Evolutionary conservation across 106 monocot genomes (phyloP), one percentile per base, ranked within the genome.

Genomic region (Acanthochlamys bracteata): DNA sequence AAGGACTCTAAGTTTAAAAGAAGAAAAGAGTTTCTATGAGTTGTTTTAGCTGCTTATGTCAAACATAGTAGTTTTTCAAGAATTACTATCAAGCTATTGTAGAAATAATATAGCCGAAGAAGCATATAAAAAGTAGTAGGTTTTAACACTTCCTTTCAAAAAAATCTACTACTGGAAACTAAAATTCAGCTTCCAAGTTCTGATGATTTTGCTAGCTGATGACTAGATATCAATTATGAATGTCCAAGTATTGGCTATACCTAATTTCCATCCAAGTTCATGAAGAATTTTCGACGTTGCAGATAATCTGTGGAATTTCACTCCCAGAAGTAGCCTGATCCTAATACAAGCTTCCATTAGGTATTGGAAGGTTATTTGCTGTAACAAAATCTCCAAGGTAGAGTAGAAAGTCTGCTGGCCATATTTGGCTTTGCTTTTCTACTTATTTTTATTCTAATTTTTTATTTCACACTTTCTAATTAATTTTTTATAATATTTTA

Each of bases 301-400:
- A 93, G 39, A 20, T 45, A 20, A 81, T 58, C 41, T 73, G 67
- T 11, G 93, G 93, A 65, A 89, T 80, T 56, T 86, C 86, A 63
- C 71, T 27, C 7, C 71, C 11, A 52, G 93, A 94, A 67, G 82
- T 72, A 20, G 86, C 93, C 53, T 53, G 60, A 53, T 86, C 89
- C 93, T 89, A 94, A 25, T 94, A 89, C 63, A 80, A 47, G 73
- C 79, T 86, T 57, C 86, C 89, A 69, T 94, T 94, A 20, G 71
- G 78, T 60, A 86, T 75, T 56, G 83, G 76, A 41, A 94, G 59
- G 56, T 94, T 94, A 74, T 94, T 94, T 20, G 93, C 93, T 20
- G 93, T 89, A 20, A 94, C 75, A 16, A 94, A 69, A 78, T 94
- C 93, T 10, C 93, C 93, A 24, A 94, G 79, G 60, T 94, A 94